Evolutionary conservation across 306 rosid species (phyloP).

Genomic region (Pterocarpus macrocarpus): DNA sequence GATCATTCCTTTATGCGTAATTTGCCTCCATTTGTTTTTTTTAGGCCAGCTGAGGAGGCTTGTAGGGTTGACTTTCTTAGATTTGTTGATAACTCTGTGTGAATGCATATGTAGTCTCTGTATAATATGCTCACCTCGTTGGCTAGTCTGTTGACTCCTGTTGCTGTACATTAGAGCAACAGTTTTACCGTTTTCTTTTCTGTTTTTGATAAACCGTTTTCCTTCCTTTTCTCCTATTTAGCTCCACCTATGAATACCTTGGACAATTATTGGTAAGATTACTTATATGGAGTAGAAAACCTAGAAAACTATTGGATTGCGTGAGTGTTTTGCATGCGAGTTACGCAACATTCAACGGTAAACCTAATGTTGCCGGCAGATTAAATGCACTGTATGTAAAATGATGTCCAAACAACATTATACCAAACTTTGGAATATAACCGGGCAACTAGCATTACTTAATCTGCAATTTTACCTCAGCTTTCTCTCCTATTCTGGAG

Average conservation of each 20-base stretch:
- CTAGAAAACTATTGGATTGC: neutral
- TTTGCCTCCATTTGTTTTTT: constrained; percentile 44
- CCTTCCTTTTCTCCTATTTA: too few relatives aligned
- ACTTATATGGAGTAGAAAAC: too few relatives aligned
- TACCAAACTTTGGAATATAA: too few relatives aligned
- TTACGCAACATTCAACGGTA: neutral
- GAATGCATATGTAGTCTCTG: constrained; percentile 39
- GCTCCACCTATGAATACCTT: neutral
- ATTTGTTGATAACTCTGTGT: constrained; percentile 31
- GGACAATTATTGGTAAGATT: too few relatives aligned
- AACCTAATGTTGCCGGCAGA: neutral
- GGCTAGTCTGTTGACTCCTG: constrained; percentile 34
- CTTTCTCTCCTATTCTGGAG: neutral
- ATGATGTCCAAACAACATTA: neutral
- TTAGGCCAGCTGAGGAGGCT: constrained; percentile 45
- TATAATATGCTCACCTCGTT: constrained; percentile 40
- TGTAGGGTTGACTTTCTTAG: constrained; percentile 45
- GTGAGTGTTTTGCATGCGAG: neutral
- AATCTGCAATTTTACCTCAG: neutral
- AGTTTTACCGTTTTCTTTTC: neutral
- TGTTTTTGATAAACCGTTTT: neutral
- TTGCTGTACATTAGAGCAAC: constrained; percentile 33
- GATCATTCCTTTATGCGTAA: constrained; percentile 41
- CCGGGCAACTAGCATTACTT: neutral
- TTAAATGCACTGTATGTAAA: neutral